A percentile compares a stretch with the other conserved stretches of the same genome.
These are phyloP conservation scores for Sanghuangporus weigelae DNA, from an alignment of 1,284 basidiomycete species.

Conservation along the genomic window DNA sequence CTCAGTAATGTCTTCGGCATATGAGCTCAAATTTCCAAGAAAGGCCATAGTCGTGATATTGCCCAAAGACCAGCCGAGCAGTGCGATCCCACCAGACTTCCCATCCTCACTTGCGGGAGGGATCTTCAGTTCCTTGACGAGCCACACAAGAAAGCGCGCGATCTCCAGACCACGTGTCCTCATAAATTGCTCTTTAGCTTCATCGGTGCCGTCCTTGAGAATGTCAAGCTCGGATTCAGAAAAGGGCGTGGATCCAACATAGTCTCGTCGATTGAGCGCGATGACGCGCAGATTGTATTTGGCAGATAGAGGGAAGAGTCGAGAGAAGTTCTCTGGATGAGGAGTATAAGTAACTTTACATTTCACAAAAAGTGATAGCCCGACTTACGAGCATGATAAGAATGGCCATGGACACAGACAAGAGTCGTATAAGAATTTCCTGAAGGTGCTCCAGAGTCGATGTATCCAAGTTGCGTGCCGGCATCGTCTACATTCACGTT, in stretches of 20 bases:
- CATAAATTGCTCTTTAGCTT: slow-evolving; percentile 5
- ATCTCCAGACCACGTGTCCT: slow-evolving; percentile 12
- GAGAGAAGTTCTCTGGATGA: slow-evolving; percentile 9
- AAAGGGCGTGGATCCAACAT: slow-evolving; percentile 17
- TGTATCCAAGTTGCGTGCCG: background rate
- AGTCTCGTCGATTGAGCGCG: slow-evolving; percentile 19
- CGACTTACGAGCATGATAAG: slow-evolving; percentile 9
- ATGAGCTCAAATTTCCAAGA: background rate
- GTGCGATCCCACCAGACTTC: slow-evolving; percentile 8
- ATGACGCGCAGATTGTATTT: slow-evolving; percentile 13
- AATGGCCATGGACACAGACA: slow-evolving; percentile 12
- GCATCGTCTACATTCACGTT: slow-evolving; percentile 3
- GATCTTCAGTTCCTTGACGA: slow-evolving; percentile 11
- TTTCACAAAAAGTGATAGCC: background rate
- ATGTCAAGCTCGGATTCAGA: slow-evolving; percentile 8
- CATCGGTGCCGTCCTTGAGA: background rate
- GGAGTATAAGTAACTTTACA: background rate
- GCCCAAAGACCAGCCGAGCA: slow-evolving; percentile 17
- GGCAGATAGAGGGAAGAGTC: slow-evolving; percentile 5
- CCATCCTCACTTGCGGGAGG: background rate
- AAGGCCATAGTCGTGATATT: slow-evolving; percentile 14
- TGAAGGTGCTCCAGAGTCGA: slow-evolving; percentile 8
- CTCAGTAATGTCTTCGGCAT: background rate
- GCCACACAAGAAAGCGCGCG: slow-evolving; percentile 14
- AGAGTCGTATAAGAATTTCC: slow-evolving; percentile 8